phyloP scores from a whole-genome alignment of 164 flowering plant genomes.

The Piper betle region DNA sequence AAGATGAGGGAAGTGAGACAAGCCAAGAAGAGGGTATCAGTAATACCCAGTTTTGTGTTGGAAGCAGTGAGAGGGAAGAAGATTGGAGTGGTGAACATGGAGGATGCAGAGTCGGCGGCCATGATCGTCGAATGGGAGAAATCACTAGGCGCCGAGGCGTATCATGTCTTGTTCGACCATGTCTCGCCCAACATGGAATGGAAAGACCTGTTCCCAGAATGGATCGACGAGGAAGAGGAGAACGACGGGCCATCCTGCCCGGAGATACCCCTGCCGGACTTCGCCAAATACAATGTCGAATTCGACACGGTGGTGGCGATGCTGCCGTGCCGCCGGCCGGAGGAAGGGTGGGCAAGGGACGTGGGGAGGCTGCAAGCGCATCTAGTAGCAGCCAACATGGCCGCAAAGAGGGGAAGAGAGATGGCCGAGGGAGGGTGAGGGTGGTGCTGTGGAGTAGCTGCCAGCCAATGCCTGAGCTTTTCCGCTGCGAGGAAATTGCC shows the following conservation, averaged over 20 bases:
- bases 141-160: constrained; percentile 13
- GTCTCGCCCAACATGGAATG: constrained; percentile 53
- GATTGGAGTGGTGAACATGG: constrained; percentile 77
- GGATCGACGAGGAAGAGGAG: constrained; percentile 97
- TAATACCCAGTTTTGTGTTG: constrained; percentile 40
- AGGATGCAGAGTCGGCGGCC: constrained; percentile 25
- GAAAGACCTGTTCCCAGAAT: constrained; percentile 78
- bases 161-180: constrained; percentile 21
- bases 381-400: constrained; percentile 49
- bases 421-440: constrained; percentile 25
- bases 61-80: constrained; percentile 16
- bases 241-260: constrained; percentile 57
- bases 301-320: constrained; percentile 63
- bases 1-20: constrained; percentile 1
- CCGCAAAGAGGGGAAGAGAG: constrained; percentile 45
- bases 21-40: constrained; percentile 17
- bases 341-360: constrained; percentile 61
- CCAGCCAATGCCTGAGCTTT: constrained; percentile 82
- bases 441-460: constrained; percentile 61
- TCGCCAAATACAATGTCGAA: constrained; percentile 8
- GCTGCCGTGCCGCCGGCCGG: constrained; percentile 55
- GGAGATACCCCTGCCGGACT: constrained; percentile 76
- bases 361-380: constrained; percentile 70
- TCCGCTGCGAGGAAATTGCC: constrained; percentile 65
- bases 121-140: constrained; percentile 31